Evolutionary conservation across 192 early-diverging fungal genomes (phyloP).

Genomic region (Coemansia sp.): DNA sequence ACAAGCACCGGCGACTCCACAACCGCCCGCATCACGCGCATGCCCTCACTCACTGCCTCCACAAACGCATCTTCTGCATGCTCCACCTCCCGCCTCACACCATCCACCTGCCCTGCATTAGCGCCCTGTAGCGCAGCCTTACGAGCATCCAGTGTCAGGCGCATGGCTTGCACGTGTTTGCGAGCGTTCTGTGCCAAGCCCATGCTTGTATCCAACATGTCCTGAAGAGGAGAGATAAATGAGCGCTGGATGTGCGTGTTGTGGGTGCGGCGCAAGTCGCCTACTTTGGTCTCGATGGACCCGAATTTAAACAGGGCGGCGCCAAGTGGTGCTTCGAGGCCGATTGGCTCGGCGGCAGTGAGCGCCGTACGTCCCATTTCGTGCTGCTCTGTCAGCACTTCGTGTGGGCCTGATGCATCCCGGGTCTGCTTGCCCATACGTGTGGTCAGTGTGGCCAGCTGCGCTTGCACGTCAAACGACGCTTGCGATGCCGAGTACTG

Average conservation of each 20-base stretch:
- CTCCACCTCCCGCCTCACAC: constrained; percentile 80
- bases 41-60: constrained; percentile 91
- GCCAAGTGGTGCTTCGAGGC: constrained; percentile 82
- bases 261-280: constrained; percentile 73
- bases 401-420: constrained; percentile 50
- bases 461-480: constrained; percentile 65
- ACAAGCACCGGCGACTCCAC: constrained; percentile 85
- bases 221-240: constrained; percentile 76
- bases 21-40: constrained; percentile 89
- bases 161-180: constrained; percentile 76
- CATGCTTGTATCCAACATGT: constrained; percentile 71
- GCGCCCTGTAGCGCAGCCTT: constrained; percentile 77
- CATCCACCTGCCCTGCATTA: constrained; percentile 69
- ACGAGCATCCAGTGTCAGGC: constrained; percentile 84
- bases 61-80: constrained; percentile 95
- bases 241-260: constrained; percentile 69
- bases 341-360: constrained; percentile 65
- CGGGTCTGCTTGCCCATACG: constrained; percentile 49
- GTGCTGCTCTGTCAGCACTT: constrained; percentile 65
- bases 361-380: constrained; percentile 71
- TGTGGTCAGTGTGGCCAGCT: constrained; percentile 59
- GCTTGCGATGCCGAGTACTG: constrained; percentile 72
- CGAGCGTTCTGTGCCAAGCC: constrained; percentile 84
- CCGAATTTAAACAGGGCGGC: constrained; percentile 86
- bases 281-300: constrained; percentile 81